phyloP scores from a whole-genome alignment of 495 filamentous ascomycete species.

The Penicillium arizonense region DNA sequence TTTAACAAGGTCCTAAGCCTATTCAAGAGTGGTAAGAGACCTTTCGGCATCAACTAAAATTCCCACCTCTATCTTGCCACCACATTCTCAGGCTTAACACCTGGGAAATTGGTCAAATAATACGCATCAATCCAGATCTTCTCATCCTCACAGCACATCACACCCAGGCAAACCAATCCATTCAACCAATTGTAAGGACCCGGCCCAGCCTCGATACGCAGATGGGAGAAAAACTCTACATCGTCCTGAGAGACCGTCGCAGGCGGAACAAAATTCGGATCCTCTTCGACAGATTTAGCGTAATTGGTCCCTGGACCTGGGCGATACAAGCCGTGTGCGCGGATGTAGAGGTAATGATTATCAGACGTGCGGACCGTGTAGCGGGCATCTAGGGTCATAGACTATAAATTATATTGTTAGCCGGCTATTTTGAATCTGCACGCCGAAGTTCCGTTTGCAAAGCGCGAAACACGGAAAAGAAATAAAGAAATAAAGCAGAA shows the following conservation, averaged over 20 bases:
- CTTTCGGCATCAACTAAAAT: neutral
- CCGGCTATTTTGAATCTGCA: neutral
- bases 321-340: slow-evolving; percentile 33
- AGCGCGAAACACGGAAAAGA: neutral
- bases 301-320: slow-evolving; percentile 32
- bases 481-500: neutral
- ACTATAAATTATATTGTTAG: slow-evolving; percentile 12
- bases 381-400: slow-evolving; percentile 33
- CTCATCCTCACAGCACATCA: slow-evolving; percentile 30
- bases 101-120: slow-evolving; percentile 33
- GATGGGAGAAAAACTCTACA: slow-evolving; percentile 34
- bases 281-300: slow-evolving; percentile 19
- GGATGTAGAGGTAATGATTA: slow-evolving; percentile 27
- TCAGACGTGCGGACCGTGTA: slow-evolving; percentile 30
- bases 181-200: slow-evolving; percentile 36
- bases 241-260: slow-evolving; percentile 26
- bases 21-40: too few species aligned
- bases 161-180: slow-evolving; percentile 31
- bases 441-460: too few species aligned
- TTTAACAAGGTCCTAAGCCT: neutral
- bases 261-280: slow-evolving; percentile 17
- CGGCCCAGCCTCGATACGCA: slow-evolving; percentile 25
- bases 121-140: slow-evolving; percentile 37
- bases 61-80: slow-evolving; percentile 10
- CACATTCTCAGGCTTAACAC: slow-evolving; percentile 27